Percentiles rank a stretch among this genome's conserved stretches.
Evolutionary conservation across 331 rosid species (phyloP).

Genomic region (Spiraea crenata): DNA sequence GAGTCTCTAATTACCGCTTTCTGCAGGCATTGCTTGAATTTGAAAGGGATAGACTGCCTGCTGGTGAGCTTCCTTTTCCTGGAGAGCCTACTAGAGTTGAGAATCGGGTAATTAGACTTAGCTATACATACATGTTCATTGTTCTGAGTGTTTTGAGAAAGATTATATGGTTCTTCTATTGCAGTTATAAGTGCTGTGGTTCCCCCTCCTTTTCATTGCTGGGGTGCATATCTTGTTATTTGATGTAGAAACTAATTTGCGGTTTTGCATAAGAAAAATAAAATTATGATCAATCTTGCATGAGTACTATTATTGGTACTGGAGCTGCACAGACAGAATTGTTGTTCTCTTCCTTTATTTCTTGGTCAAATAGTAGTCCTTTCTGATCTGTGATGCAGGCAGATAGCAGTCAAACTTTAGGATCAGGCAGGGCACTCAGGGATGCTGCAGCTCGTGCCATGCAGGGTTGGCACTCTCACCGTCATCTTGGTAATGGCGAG

Average conservation of each 20-base stretch:
- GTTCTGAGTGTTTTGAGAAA: background rate
- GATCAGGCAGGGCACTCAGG: slow-evolving; percentile 29
- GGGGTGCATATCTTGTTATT: slow-evolving; percentile 7
- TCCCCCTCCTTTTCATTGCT: background rate
- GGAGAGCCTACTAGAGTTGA: slow-evolving; percentile 22
- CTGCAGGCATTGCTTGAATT: slow-evolving; percentile 29
- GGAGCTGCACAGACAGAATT: background rate
- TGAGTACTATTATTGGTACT: background rate
- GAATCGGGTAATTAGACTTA: slow-evolving; percentile 17
- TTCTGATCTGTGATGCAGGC: slow-evolving; percentile 20
- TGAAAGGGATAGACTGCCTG: slow-evolving; percentile 26
- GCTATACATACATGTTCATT: background rate
- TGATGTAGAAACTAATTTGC: background rate
- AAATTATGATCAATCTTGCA: background rate
- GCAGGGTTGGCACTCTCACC: slow-evolving; percentile 34
- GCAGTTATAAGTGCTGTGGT: background rate
- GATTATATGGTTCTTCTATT: background rate
- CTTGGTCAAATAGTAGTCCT: background rate
- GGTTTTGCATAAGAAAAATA: background rate
- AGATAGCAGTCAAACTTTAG: slow-evolving; percentile 23
- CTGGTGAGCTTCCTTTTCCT: slow-evolving; percentile 17
- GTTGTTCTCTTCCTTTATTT: background rate
- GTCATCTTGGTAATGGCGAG: slow-evolving; percentile 23
- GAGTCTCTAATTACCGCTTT: background rate
- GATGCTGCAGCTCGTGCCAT: slow-evolving; percentile 35